Conservation (phyloP, 306 rosid genomes). For the Prunus mume region DNA sequence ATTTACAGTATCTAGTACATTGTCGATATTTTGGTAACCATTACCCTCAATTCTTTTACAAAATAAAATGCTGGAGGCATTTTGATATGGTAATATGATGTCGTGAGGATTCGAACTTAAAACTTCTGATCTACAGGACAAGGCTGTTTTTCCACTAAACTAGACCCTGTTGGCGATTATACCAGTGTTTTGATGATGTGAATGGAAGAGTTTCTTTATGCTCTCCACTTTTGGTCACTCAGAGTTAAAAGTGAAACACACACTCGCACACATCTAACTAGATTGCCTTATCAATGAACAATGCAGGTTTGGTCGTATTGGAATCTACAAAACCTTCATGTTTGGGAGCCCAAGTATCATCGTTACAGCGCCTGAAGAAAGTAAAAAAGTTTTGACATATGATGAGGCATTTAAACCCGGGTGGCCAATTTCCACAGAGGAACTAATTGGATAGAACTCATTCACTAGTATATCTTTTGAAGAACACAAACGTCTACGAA, state of each 20-base stretch:
- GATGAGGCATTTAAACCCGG: conserved; percentile 68
- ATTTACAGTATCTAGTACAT: not conserved
- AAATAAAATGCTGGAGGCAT: no score
- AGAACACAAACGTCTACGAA: conserved; percentile 84
- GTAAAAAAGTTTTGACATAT: conserved; percentile 67
- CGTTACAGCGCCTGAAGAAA: conserved; percentile 66
- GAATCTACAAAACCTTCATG: conserved; percentile 82
- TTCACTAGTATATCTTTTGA: conserved; percentile 58
- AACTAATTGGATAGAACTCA: conserved; percentile 77
- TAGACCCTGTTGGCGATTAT: no score
- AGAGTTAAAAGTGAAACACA: not conserved
- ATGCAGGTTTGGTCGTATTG: conserved; percentile 65
- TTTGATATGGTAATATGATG: no score
- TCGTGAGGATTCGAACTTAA: no score
- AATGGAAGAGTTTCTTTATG: conserved; percentile 3
- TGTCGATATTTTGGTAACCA: not conserved
- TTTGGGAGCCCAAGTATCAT: conserved; percentile 79
- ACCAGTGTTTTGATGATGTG: not conserved
- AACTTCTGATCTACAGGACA: no score
- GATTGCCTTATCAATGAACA: conserved; percentile 1
- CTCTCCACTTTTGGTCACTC: not conserved
- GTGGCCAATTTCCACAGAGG: conserved; percentile 73
- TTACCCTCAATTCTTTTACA: no score
- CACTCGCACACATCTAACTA: not conserved
- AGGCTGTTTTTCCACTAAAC: no score